These are phyloP conservation scores for Ramicandelaber brevisporus DNA, from an alignment of 192 early-diverging fungal genomes.

Conservation along the genomic window DNA sequence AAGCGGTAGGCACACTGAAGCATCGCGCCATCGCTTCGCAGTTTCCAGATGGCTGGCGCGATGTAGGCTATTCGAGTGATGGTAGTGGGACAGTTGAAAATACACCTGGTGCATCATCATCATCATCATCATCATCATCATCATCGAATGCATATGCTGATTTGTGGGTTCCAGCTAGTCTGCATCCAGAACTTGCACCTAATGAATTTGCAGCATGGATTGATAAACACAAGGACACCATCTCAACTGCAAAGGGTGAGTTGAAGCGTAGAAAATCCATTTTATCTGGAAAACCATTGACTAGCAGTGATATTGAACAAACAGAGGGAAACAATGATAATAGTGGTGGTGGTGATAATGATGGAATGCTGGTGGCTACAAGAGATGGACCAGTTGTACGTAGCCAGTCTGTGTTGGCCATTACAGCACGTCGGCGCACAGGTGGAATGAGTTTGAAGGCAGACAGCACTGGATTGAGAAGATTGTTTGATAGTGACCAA, in stretches of 20 bases:
- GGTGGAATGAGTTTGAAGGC: conserved; percentile 14
- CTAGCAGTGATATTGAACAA: conserved; percentile 1
- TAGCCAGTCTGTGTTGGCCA: not conserved
- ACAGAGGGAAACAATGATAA: not conserved
- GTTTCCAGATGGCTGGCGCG: conserved; percentile 20
- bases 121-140: too few relatives aligned
- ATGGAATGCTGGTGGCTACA: not conserved
- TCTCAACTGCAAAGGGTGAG: conserved; percentile 11
- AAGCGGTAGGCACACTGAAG: conserved; percentile 20
- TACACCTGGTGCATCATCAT: not conserved
- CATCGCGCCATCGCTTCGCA: conserved; percentile 17
- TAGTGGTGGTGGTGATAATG: not conserved
- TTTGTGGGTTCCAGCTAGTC: conserved; percentile 24
- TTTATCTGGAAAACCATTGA: conserved; percentile 9
- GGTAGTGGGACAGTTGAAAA: conserved; percentile 1
- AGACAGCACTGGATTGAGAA: conserved; percentile 10
- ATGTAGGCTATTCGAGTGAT: not conserved
- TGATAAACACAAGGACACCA: conserved; percentile 14
- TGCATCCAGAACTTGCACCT: conserved; percentile 25
- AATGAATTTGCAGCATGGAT: conserved; percentile 22
- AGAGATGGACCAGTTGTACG: not conserved
- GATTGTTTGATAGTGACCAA: conserved; percentile 16
- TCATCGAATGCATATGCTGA: conserved; percentile 10
- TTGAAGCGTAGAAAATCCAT: conserved; percentile 18
- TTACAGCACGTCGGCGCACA: conserved; percentile 2